These are phyloP conservation scores for Naegleria fowleri DNA, from an alignment of 208 protist species.

Conservation along the genomic window DNA sequence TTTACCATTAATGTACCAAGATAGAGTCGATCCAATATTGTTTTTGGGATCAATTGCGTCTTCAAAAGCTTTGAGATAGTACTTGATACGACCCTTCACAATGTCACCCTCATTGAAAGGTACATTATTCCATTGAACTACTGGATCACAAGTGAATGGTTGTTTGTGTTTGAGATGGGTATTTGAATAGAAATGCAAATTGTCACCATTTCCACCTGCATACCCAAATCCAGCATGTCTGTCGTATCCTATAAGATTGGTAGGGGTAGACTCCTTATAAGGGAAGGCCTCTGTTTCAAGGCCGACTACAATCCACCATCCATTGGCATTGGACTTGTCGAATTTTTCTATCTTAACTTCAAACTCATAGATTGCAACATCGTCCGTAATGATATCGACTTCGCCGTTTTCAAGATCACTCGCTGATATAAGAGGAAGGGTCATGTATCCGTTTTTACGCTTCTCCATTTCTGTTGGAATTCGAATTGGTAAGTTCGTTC, in stretches of 20 bases:
- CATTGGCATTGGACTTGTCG: neutral
- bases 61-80: neutral
- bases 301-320: constrained; percentile 22
- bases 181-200: constrained; percentile 15
- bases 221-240: neutral
- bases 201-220: constrained; percentile 23
- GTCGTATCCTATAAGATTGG: constrained; percentile 19
- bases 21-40: neutral
- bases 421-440: neutral
- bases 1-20: constrained; percentile 3
- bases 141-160: constrained; percentile 8
- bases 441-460: constrained; percentile 2
- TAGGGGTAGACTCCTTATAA: constrained; percentile 13
- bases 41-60: constrained; percentile 16
- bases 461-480: constrained; percentile 12
- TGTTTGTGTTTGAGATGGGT: neutral
- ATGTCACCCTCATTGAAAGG: neutral
- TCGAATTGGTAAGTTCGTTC: neutral
- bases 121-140: constrained; percentile 4
- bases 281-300: neutral
- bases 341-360: constrained; percentile 20
- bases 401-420: neutral
- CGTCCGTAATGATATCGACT: neutral
- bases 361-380: neutral
- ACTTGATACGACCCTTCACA: neutral